These are phyloP conservation scores for Talaromyces pinophilus DNA, from an alignment of 2,329 filamentous ascomycete genomes.

Conservation along the genomic window DNA sequence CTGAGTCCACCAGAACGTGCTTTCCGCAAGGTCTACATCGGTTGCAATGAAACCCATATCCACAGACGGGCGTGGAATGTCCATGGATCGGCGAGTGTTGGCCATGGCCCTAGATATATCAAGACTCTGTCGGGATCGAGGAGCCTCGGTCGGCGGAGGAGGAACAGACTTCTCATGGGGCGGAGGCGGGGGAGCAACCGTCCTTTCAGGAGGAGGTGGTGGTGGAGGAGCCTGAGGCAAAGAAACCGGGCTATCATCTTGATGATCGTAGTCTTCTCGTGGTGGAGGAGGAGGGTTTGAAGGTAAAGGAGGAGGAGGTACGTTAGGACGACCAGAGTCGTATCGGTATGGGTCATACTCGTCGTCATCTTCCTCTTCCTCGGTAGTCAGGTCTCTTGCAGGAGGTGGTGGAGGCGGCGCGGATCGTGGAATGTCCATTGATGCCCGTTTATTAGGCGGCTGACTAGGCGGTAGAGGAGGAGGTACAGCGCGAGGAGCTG, in stretches of 20 bases:
- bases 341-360: conserved; percentile 58
- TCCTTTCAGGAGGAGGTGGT: conserved; percentile 27
- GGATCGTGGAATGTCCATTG: conserved; percentile 69
- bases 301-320: conserved; percentile 33
- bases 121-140: conserved; percentile 60
- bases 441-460: conserved; percentile 60
- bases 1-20: conserved; percentile 84
- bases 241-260: conserved; percentile 46
- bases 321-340: conserved; percentile 38
- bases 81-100: conserved; percentile 66
- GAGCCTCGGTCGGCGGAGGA: conserved; percentile 40
- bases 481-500: conserved; percentile 61
- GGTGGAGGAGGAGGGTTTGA: conserved; percentile 26
- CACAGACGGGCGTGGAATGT: conserved; percentile 70
- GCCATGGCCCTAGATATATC: conserved; percentile 61
- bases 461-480: conserved; percentile 68
- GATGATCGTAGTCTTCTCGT: conserved; percentile 45
- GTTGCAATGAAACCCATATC: conserved; percentile 84
- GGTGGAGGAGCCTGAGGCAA: conserved; percentile 34
- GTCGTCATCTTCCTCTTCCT: conserved; percentile 50
- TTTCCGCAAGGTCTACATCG: conserved; percentile 75
- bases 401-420: conserved; percentile 63
- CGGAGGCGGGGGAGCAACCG: conserved; percentile 25
- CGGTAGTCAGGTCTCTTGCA: conserved; percentile 48
- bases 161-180: conserved; percentile 46